Percentiles rank a stretch among this genome's conserved stretches.
phyloP scores from a whole-genome alignment of 176 grass and related monocot species.

The Cenchrus purpureus region DNA sequence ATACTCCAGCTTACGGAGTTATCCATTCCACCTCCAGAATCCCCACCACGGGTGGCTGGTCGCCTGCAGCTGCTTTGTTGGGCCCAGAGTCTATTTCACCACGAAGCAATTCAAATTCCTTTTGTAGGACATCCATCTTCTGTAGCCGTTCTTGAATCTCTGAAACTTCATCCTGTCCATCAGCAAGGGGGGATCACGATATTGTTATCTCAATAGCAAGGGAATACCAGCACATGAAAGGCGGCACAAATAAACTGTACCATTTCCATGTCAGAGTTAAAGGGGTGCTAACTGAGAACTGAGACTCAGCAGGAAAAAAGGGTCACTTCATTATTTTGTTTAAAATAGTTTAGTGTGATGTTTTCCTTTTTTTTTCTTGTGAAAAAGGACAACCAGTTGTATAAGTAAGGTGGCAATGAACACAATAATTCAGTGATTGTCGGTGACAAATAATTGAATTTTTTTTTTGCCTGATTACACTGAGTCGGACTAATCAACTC shows the following conservation, averaged over 20 bases:
- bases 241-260: neutral
- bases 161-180: conserved; percentile 43
- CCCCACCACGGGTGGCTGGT: neutral
- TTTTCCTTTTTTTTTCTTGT: neutral
- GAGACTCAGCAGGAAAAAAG: neutral
- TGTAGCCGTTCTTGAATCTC: conserved; percentile 48
- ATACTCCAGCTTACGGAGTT: neutral
- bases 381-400: neutral
- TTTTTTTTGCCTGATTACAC: neutral
- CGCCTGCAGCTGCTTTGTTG: neutral
- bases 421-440: neutral
- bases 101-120: conserved; percentile 45
- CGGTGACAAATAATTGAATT: neutral
- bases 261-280: neutral
- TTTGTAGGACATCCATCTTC: conserved; percentile 48
- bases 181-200: neutral
- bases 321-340: neutral
- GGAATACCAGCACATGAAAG: neutral
- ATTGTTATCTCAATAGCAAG: neutral
- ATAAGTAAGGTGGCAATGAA: conserved; percentile 11
- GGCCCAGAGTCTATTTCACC: neutral
- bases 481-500: neutral
- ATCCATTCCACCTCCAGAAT: conserved; percentile 56
- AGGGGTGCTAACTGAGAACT: neutral
- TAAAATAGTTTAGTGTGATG: neutral